Evolutionary conservation across 495 filamentous ascomycete species (phyloP).

Genomic region (Aspergillus incahuasiensis): DNA sequence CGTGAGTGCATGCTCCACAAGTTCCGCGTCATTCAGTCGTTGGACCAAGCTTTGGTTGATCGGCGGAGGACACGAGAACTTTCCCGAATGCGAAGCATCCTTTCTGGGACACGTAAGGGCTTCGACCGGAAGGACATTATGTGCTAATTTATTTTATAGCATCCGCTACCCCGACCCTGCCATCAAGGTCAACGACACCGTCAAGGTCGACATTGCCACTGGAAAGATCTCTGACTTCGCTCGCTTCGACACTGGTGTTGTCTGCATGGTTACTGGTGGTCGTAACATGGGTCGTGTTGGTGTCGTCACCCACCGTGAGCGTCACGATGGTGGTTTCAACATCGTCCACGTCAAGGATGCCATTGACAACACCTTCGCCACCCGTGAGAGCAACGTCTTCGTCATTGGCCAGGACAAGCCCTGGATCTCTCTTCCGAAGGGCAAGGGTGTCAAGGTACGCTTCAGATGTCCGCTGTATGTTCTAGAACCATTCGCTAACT

Average conservation of each 20-base stretch:
- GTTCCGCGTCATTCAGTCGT: conserved; percentile 96
- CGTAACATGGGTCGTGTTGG: conserved; percentile 99
- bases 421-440: conserved; percentile 98
- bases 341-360: conserved; percentile 99
- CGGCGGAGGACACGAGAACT: conserved; percentile 44
- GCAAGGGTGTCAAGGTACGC: conserved; percentile 94
- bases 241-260: conserved; percentile 94
- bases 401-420: conserved; percentile 97
- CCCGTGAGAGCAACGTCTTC: conserved; percentile 97
- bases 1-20: conserved; percentile 74
- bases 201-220: conserved; percentile 95
- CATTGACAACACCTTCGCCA: conserved; percentile 98
- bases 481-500: conserved; percentile 10
- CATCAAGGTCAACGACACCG: conserved; percentile 99
- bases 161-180: conserved; percentile 97
- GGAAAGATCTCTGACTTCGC: conserved; percentile 97
- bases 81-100: conserved; percentile 3
- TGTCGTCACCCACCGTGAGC: conserved; percentile 99
- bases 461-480: background rate
- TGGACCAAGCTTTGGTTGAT: conserved; percentile 97
- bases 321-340: conserved; percentile 99
- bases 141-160: conserved; percentile 52
- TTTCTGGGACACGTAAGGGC: conserved; percentile 33
- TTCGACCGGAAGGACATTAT: conserved; percentile 20
- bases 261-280: conserved; percentile 97